Conservation (phyloP, 2,329 filamentous ascomycete species). For the Epichloe hybrida region DNA sequence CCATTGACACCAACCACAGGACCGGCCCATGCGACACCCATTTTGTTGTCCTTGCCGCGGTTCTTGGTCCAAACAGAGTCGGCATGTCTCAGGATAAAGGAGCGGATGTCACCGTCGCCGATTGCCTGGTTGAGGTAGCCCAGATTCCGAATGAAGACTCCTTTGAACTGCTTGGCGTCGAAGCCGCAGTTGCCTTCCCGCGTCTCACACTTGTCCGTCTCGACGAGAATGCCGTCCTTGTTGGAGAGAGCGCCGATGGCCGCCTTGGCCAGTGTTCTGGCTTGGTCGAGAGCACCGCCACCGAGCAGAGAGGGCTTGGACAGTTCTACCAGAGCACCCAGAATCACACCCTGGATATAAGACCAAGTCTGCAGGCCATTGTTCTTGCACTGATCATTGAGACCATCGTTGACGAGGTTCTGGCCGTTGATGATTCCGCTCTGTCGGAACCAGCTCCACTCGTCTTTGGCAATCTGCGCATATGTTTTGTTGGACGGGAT, state of each 20-base stretch:
- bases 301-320: constrained; percentile 27
- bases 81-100: constrained; percentile 47
- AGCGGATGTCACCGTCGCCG: constrained; percentile 33
- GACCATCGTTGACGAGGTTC: constrained; percentile 39
- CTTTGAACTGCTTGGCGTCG: constrained; percentile 56
- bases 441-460: constrained; percentile 38
- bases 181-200: constrained; percentile 23
- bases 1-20: constrained; percentile 39
- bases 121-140: constrained; percentile 38
- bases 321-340: constrained; percentile 41
- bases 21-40: constrained; percentile 54
- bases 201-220: constrained; percentile 22
- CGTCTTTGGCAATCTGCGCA: constrained; percentile 31
- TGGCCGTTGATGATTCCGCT: constrained; percentile 39
- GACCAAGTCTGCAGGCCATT: constrained; percentile 38
- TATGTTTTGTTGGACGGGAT: constrained; percentile 29
- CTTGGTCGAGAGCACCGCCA: constrained; percentile 25
- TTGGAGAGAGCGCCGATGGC: constrained; percentile 33
- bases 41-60: constrained; percentile 32
- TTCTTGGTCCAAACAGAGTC: constrained; percentile 50
- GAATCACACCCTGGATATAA: constrained; percentile 46
- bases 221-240: constrained; percentile 30
- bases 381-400: constrained; percentile 34
- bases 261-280: constrained; percentile 37
- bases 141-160: constrained; percentile 54